Evolutionary conservation across 148 eudicot genomes (phyloP), one percentile per base, ranked within the genome.

Genomic region (Diospyros kaki): DNA sequence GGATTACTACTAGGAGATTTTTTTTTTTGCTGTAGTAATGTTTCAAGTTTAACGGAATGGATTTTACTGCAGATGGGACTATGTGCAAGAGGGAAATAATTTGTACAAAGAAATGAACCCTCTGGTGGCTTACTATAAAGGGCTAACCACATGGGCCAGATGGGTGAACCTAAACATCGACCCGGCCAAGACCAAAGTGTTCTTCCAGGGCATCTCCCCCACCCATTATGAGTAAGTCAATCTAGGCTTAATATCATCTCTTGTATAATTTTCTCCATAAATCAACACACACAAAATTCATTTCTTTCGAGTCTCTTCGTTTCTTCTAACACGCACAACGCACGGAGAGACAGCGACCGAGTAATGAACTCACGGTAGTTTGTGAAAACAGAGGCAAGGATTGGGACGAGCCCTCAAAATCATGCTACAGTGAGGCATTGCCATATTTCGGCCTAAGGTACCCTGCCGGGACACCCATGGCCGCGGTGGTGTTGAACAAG

Each of bases 181-280:
- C 64, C 86, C 97, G 9, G 65, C 84, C 64, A 88, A 80, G 76
- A 95, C 99, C 61, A 87, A 77, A 80, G 94, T 95, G 51, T 90
- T 92, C 83, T 95, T 95, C 77, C 99, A 90, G 62, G 97, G 97
- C 73, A 91, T 95, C 61, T 92, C 97, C 78, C 99, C 99, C 6
- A 88, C 94, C 52, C 99, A 95, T 76, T 93, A 93, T 58, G 66
- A 82, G 99, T 95, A 89, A 89, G 94, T 73, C 8, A 3, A 66
- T 28, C 28, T 28, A 28, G 28, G 28, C 28, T 28, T 28, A 28
- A 0, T 28, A 28, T 28, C 28, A 28, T 28, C 28, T 28, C 28
- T 28, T 28, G 28, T 28, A 28, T 28, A 28, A 28, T 28, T 28
- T 28, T 28, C 28, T 28, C 28, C 28, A 28, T 28, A 0, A 28